Conservation (phyloP, 257 asterid genomes). For the Oldenlandia corymbosa region DNA sequence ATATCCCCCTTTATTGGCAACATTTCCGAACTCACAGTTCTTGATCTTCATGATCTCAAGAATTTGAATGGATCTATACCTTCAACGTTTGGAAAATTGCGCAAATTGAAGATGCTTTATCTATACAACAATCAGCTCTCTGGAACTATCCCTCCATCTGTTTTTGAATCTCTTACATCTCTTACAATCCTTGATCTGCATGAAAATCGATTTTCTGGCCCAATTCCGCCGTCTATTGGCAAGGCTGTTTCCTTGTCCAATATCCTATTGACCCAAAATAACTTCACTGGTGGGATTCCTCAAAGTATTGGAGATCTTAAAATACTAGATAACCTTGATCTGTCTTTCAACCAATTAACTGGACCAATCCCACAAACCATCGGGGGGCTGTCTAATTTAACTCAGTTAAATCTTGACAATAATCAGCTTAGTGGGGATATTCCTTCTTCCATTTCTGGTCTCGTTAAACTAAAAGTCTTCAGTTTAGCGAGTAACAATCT, state of each 20-base stretch:
- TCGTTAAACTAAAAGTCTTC: slow-evolving; percentile 29
- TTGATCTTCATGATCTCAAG: slow-evolving; percentile 49
- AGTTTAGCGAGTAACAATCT: slow-evolving; percentile 39
- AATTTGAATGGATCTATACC: slow-evolving; percentile 46
- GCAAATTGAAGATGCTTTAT: slow-evolving; percentile 22
- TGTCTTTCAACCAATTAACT: slow-evolving; percentile 35
- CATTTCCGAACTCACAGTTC: slow-evolving; percentile 41
- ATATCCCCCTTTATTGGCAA: slow-evolving; percentile 54
- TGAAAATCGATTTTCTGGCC: slow-evolving; percentile 38
- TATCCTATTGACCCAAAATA: slow-evolving; percentile 38
- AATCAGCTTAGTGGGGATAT: slow-evolving; percentile 42
- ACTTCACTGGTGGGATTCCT: slow-evolving; percentile 44
- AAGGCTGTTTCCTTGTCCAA: slow-evolving; percentile 24
- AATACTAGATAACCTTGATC: slow-evolving; percentile 26
- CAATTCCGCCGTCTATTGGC: slow-evolving; percentile 45
- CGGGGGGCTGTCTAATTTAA: slow-evolving; percentile 31
- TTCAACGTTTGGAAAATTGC: slow-evolving; percentile 19
- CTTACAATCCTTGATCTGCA: slow-evolving; percentile 35
- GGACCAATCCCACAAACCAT: slow-evolving; percentile 47
- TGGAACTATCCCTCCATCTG: slow-evolving; percentile 34
- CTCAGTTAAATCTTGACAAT: slow-evolving; percentile 19
- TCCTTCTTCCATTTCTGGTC: slow-evolving; percentile 44
- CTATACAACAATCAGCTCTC: slow-evolving; percentile 35
- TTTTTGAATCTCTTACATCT: slow-evolving; percentile 26
- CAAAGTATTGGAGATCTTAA: slow-evolving; percentile 33